A percentile compares a stretch with the other conserved stretches of the same genome.
Conservation (phyloP, 257 asterid species). For the Nicotiana tabacum region DNA sequence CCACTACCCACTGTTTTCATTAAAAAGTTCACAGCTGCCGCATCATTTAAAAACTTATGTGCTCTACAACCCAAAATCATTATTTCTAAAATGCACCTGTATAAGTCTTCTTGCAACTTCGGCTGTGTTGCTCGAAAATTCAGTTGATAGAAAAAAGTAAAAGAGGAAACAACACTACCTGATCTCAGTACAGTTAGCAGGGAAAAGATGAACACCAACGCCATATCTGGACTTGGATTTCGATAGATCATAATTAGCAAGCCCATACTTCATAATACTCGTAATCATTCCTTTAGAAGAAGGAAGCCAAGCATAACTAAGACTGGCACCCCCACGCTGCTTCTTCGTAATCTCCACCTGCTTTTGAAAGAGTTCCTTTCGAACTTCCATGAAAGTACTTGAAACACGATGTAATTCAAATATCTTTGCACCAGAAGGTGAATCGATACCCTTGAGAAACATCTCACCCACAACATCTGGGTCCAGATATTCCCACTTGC, state of each 20-base stretch:
- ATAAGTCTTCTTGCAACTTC: not conserved
- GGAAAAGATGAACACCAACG: conserved; percentile 63
- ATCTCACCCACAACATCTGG: conserved; percentile 35
- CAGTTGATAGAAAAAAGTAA: not conserved
- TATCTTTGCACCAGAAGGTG: conserved; percentile 33
- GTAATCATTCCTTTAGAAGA: conserved; percentile 45
- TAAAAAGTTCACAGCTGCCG: not conserved
- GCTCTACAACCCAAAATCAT: not conserved
- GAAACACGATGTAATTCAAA: conserved; percentile 38
- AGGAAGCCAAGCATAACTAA: conserved; percentile 87
- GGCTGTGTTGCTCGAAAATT: not conserved
- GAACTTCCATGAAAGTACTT: conserved; percentile 37
- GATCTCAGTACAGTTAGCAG: conserved; percentile 60
- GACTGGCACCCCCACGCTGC: conserved; percentile 66
- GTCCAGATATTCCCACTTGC: conserved; percentile 22
- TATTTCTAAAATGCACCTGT: not conserved
- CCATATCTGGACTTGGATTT: conserved; percentile 38
- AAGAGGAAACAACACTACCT: conserved; percentile 43
- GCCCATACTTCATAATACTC: conserved; percentile 54
- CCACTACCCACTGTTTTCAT: not conserved
- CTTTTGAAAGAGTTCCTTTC: conserved; percentile 66
- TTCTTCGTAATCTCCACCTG: conserved; percentile 58
- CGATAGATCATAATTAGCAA: conserved; percentile 38
- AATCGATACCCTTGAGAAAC: conserved; percentile 41
- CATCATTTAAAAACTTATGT: not conserved